Conservation (phyloP, 192 early-diverging fungal genomes). For the Borealophlyctis nickersoniae region DNA sequence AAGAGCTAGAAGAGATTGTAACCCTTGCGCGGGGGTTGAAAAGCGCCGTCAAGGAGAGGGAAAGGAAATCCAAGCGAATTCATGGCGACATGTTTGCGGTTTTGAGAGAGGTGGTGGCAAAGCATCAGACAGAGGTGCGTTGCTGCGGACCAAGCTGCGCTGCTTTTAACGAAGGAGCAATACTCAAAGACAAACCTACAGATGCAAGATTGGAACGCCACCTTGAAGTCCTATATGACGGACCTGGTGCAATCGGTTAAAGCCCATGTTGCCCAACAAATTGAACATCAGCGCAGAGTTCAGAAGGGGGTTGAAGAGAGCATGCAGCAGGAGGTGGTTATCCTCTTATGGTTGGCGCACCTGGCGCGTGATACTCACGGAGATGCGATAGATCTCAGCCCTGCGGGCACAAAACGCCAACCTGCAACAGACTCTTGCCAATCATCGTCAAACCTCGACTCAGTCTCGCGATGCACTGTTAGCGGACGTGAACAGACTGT, state of each 20-base stretch:
- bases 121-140: constrained; percentile 23
- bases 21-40: not conserved
- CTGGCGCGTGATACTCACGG: too few species aligned
- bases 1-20: constrained; percentile 4
- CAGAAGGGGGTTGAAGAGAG: constrained; percentile 6
- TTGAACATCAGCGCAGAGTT: not conserved
- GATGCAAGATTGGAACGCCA: constrained; percentile 19
- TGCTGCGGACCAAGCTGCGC: not conserved
- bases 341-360: not conserved
- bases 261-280: constrained; percentile 4
- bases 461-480: constrained; percentile 18
- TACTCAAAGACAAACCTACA: too few species aligned
- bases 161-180: not conserved
- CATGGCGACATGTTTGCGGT: constrained; percentile 11
- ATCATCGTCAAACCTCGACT: constrained; percentile 4
- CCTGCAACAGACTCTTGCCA: constrained; percentile 19
- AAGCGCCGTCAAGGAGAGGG: not conserved
- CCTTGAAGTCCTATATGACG: constrained; percentile 4
- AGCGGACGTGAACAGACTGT: constrained; percentile 24
- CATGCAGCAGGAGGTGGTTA: constrained; percentile 15
- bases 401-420: constrained; percentile 26
- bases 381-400: constrained; percentile 33
- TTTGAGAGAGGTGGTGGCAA: constrained; percentile 13
- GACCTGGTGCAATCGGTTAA: constrained; percentile 1
- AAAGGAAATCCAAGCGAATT: not conserved